These are phyloP conservation scores for Leptodermis oblonga DNA, from an alignment of 257 asterid genomes.

Conservation along the genomic window DNA sequence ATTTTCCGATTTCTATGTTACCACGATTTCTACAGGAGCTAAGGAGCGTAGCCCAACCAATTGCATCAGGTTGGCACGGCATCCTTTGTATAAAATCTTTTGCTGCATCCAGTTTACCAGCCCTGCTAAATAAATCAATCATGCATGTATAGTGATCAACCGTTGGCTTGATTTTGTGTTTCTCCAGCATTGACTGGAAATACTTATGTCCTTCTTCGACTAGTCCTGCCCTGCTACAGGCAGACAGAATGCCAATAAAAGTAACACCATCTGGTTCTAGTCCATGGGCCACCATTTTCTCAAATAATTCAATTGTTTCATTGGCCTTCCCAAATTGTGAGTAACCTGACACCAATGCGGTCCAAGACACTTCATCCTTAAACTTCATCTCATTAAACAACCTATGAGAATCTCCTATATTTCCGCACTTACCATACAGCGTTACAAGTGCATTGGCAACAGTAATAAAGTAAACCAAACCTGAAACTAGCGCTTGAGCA, in stretches of 20 bases:
- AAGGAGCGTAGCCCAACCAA: slow-evolving; percentile 42
- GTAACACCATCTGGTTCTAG: slow-evolving; percentile 71
- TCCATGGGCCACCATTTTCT: slow-evolving; percentile 62
- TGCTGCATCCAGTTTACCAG: slow-evolving; percentile 77
- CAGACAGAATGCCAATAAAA: slow-evolving; percentile 79
- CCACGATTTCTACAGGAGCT: slow-evolving; percentile 43
- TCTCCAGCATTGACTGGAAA: slow-evolving; percentile 58
- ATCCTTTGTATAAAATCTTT: slow-evolving; percentile 62
- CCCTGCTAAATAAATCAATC: slow-evolving; percentile 77
- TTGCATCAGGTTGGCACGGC: slow-evolving; percentile 54
- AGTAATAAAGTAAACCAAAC: slow-evolving; percentile 56
- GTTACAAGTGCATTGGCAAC: slow-evolving; percentile 88
- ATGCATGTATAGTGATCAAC: slow-evolving; percentile 48
- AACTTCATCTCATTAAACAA: slow-evolving; percentile 53
- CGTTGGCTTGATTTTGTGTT: slow-evolving; percentile 49
- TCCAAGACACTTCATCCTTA: slow-evolving; percentile 86
- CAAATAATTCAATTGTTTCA: slow-evolving; percentile 65
- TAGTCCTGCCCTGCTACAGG: slow-evolving; percentile 83
- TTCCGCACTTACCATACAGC: slow-evolving; percentile 81
- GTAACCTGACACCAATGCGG: slow-evolving; percentile 78
- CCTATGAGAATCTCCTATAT: slow-evolving; percentile 55
- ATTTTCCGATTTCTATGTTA: slow-evolving; percentile 36
- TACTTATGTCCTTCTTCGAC: slow-evolving; percentile 63
- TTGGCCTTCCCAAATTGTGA: slow-evolving; percentile 80
- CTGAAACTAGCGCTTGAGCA: slow-evolving; percentile 60